Base-by-base conservation (phyloP, 2,329 filamentous ascomycete species). In the Diplodia corticola region DNA sequence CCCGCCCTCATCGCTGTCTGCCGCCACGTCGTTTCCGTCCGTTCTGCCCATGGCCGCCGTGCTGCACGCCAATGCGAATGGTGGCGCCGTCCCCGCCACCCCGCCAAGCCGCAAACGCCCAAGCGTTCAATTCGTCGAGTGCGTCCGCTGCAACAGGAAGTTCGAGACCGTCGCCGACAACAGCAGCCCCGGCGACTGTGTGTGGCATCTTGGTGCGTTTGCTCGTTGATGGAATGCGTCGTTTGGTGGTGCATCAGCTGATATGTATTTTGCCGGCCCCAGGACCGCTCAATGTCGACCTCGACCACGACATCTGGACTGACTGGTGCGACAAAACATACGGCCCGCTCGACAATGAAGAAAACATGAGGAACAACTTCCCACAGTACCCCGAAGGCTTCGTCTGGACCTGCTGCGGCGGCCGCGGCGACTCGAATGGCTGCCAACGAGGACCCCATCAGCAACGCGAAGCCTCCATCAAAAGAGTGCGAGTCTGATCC, bases 371-470 rank as follows among this genome's bases (percentile, higher is more conserved):
- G 15, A 12, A 13, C 22, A 51, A 65, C 9, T 30, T 37, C 3
- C 50, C 12, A 2, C 51, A 57, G 0, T 7, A 40, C 10, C 64
- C 64, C 24, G 54, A 65, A 20, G 64, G 64, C 5, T 65, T 57
- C 37, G n/a, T 60, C 17, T 65, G 64, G 64, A 60, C 30, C 35
- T 57, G 64, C 12, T 65, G 64, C 46, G 53, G 46, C 15, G 53
- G 22, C 46, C 37, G 54, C 6, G 64, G 64, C 6, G 54, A 65
- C 46, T 22, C 40, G 6, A 24, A 24, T 9, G 64, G 53, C 40
- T 65, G 64, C 33, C 63, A 51, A 6, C n/a, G 51, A 55, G 63
- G 63, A 12, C 63, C 51, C 17, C 63, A 65, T 37, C 51, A 54
- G 10, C 51, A 51, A 13, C 63, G 63, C 2, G 63, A 65, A 28